Base-by-base conservation (phyloP, 768 basidiomycete species). In the Cystofilobasidium bisporidii region DNA sequence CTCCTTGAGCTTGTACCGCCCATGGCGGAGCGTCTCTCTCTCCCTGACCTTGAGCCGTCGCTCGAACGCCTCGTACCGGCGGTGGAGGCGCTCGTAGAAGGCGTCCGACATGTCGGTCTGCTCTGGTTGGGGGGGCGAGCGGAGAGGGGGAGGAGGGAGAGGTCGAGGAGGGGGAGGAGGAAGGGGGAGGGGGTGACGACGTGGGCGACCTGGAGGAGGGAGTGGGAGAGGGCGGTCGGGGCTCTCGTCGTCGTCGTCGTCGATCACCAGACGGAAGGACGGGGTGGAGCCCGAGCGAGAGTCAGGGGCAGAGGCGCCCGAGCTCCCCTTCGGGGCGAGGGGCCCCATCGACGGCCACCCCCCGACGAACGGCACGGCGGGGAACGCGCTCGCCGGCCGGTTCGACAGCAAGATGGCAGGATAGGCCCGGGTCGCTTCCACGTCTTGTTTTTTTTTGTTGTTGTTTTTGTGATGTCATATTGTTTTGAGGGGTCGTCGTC, bases 41-140 rank as follows among this genome's bases (percentile, higher is more conserved):
- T 69, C 68, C 14, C 57, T 38, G 38, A 63, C 17, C 33, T 63
- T 33, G 57, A 64, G 63, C 24, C 48, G 30, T 41, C 63, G 63
- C 59, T 69, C 68, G 24, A 69, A 69, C 48, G 63, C 57, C 63
- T 69, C 68, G 36, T 69, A 69, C 60, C 63, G 63, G 50, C 60
- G 58, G 63, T 69, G 68, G 1, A 69, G 68, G 17, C 45, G 47
- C 14, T 22, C 26, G 50, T 60, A 69, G 57, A 61, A 63, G n/a
- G 43, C 63, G 50, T 69, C 63, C 33, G 32, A 36, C 24, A 61
- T 63, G 20, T 47, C 57, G 9, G 41, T 32, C 8, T 30, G 17
- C 58, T 67, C 43, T 22, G 18, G 28, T 15, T 14, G 41, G 17
- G 32, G 24, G 22, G 33, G 33, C 32, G n/a, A 30, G 41, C 10